Evolutionary conservation across 108 stramenopile genomes (phyloP), one percentile per base, ranked within the genome.

Genomic region (Conticribra guillardii): DNA sequence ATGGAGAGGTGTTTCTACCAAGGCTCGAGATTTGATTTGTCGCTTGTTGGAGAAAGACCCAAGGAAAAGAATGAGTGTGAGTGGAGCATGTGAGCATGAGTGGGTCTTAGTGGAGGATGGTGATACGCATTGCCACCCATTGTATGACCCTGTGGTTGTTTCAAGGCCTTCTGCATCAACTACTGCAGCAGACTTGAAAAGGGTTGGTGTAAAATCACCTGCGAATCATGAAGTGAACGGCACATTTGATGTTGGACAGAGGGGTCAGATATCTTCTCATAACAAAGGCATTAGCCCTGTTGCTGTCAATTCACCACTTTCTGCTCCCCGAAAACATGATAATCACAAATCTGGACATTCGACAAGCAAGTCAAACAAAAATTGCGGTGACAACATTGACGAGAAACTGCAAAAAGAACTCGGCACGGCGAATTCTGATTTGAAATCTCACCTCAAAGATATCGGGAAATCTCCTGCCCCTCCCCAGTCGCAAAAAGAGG

Each of bases 91-190:
- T 67, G 73, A 82, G 18, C 95, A 96, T 68, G 33, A 65, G 16
- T 96, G 95, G 95, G 79, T 96, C 32, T 74, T 90, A 54, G 61
- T 61, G 16, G 90, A 91, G 18, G 94, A 95, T 85, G 91, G 91
- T 18, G 94, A 95, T 66, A 95, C 91, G 9, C 94, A 95, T 64
- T 57, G 63, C 30, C 83, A 91, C 81, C 94, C 94, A 7, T 71
- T 95, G 30, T 78, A 84, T 32, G 94, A 95, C 74, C 94, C 94
- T 47, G 45, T 73, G 44, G 45, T 78, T 27, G 21, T 57, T 7
- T 21, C 67, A 2, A 58, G 24, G 4, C 18, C 11, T 4, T 24
- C 60, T 11, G 54, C 41, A 14, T 61, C 54, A n/a, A 45, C 41
- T 22, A 53, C 61, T 16, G 22, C 48, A 45, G 21, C 23, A 19